Evolutionary conservation across 2,329 filamentous ascomycete genomes (phyloP).

Genomic region (Hortaea werneckii): DNA sequence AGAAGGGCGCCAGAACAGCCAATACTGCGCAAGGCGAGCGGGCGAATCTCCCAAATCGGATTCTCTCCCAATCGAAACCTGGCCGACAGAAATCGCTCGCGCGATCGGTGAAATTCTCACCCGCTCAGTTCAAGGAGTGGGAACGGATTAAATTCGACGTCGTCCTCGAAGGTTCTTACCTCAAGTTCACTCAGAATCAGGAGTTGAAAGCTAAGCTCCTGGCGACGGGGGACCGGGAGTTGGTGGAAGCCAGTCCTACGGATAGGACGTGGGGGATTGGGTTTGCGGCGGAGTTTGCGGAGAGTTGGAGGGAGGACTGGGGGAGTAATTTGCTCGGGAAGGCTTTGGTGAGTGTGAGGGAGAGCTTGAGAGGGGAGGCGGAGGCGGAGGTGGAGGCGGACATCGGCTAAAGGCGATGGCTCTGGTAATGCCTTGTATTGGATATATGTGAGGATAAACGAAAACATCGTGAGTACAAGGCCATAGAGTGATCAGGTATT

Average conservation of each 20-base stretch:
- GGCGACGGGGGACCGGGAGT: conserved; percentile 46
- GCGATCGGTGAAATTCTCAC: background rate
- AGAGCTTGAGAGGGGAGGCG: conserved; percentile 37
- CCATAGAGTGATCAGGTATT: no score
- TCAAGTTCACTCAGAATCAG: conserved; percentile 44
- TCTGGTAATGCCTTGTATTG: no score
- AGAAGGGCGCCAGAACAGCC: no score
- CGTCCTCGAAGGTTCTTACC: conserved; percentile 46
- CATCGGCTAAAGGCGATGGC: no score
- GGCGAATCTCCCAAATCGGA: background rate
- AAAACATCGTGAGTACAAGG: no score
- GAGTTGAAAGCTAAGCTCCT: conserved; percentile 40
- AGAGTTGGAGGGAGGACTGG: conserved; percentile 40
- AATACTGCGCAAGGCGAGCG: background rate
- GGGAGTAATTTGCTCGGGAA: conserved; percentile 55
- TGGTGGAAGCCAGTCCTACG: conserved; percentile 48
- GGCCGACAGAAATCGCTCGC: background rate
- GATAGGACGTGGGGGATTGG: conserved; percentile 59
- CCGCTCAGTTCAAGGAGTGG: background rate
- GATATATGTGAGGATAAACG: no score
- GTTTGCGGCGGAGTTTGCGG: conserved; percentile 43
- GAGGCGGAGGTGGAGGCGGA: conserved; percentile 1
- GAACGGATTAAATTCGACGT: conserved; percentile 38
- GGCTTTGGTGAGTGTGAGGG: conserved; percentile 50
- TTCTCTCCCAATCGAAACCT: background rate